Evolutionary conservation across 2,329 filamentous ascomycete genomes (phyloP).

Genomic region (Incumbomyces delicatus): DNA sequence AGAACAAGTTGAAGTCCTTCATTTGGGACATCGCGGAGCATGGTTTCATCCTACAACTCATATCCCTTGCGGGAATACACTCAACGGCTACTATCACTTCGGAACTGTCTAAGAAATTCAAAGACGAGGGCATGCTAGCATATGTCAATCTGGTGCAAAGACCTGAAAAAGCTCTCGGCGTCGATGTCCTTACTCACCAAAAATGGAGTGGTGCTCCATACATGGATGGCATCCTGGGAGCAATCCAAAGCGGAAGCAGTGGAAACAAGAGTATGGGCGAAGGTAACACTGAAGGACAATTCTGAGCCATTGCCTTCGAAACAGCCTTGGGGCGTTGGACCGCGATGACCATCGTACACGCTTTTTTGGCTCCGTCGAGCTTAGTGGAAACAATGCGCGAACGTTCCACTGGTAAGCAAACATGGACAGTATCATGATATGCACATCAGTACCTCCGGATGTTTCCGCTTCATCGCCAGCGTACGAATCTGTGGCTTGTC

Average conservation of each 20-base stretch:
- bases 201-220: constrained; percentile 64
- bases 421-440: too few relatives aligned
- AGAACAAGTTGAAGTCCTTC: constrained; percentile 74
- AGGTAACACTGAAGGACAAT: constrained; percentile 68
- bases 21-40: constrained; percentile 93
- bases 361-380: too few relatives aligned
- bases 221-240: constrained; percentile 80
- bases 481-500: too few relatives aligned
- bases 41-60: constrained; percentile 60
- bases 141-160: constrained; percentile 92
- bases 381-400: too few relatives aligned
- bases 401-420: too few relatives aligned
- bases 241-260: constrained; percentile 84
- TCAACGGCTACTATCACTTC: constrained; percentile 54
- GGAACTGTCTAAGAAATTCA: constrained; percentile 74
- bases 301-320: constrained; percentile 8
- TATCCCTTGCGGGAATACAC: constrained; percentile 56
- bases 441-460: too few relatives aligned
- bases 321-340: too few relatives aligned
- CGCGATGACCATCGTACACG: too few relatives aligned
- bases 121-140: constrained; percentile 86
- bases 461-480: too few relatives aligned
- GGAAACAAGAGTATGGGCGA: constrained; percentile 90
- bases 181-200: constrained; percentile 90
- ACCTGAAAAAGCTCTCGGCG: constrained; percentile 79